Percentiles rank a stretch among this genome's conserved stretches.
phyloP scores from a whole-genome alignment of 345 rosid genomes.

The Mallotus nudiflorus region DNA sequence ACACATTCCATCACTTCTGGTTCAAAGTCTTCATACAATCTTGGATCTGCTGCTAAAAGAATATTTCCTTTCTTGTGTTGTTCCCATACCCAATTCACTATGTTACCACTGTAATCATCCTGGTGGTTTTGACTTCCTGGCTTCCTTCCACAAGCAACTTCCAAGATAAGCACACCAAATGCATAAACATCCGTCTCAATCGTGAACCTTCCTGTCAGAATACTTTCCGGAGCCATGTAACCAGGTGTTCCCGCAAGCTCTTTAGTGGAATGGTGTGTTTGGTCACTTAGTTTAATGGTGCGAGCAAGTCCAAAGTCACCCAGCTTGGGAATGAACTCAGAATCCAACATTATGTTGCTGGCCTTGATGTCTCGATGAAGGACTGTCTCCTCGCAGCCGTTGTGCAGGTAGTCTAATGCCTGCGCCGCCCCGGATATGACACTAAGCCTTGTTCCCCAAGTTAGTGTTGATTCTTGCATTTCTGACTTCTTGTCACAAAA shows the following conservation, averaged over 20 bases:
- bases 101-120: constrained; percentile 45
- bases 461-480: constrained; percentile 36
- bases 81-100: constrained; percentile 76
- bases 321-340: constrained; percentile 48
- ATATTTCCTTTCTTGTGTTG: constrained; percentile 46
- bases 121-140: constrained; percentile 37
- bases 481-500: constrained; percentile 20
- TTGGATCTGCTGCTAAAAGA: constrained; percentile 50
- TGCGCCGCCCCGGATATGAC: constrained; percentile 56
- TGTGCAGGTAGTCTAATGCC: constrained; percentile 72
- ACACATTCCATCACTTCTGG: constrained; percentile 44
- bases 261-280: constrained; percentile 70
- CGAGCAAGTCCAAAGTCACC: constrained; percentile 87
- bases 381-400: constrained; percentile 60
- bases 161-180: constrained; percentile 63
- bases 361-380: constrained; percentile 74
- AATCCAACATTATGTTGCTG: constrained; percentile 79
- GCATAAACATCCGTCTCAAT: constrained; percentile 68
- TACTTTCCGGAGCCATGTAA: constrained; percentile 84
- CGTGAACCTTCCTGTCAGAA: constrained; percentile 59
- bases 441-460: constrained; percentile 54
- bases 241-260: constrained; percentile 76
- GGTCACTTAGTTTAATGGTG: constrained; percentile 51
- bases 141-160: constrained; percentile 59
- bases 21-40: constrained; percentile 38